Evolutionary conservation across 2,329 filamentous ascomycete genomes (phyloP), one percentile per base, ranked within the genome.

Genomic region (Hypoxylon sp.): DNA sequence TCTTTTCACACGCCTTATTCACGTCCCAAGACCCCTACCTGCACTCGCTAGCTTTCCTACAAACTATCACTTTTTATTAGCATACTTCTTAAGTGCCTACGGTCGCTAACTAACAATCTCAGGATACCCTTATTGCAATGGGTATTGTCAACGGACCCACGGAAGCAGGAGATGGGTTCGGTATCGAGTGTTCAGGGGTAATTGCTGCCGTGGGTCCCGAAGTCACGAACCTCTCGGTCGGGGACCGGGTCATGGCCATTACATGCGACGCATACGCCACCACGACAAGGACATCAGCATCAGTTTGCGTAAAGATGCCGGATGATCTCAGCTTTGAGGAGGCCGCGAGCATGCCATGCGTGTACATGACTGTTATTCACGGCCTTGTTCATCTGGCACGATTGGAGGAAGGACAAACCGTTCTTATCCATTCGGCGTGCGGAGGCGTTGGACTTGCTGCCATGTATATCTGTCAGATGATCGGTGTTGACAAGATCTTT

Each of bases 401-500:
- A 37, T 4, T 37, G 35, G 35, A 37, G 35, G 35, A 14, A 37
- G 35, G 35, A n/a, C 35, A 37, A 13, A 37, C 35, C 35, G 35
- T 37, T 6, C 5, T 37, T 13, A 37, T 37, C 13, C 35, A 37
- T 37, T 37, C 35, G 2, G 35, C 35, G 5, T 37, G 35, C 13
- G 35, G 35, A 37, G 35, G 35, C n/a, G 35, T 37, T 10, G 35
- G 35, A 14, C 35, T 37, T 2, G 35, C 35, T n/a, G 35, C 35
- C 13, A 37, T 37, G 35, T 37, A 37, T 3, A 37, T 37, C 8
- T 37, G 13, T n/a, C 35, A 37, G 35, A 37, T 37, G 35, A n/a
- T 37, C 35, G 35, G 35, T 14, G 35, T 37, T 13, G 35, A 37
- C 3, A 37, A 64, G 26, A 54, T 70, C 13, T 68, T 54, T 37